Conservation (phyloP, 1,284 basidiomycete genomes). For the Fomitopsis pinicola region DNA sequence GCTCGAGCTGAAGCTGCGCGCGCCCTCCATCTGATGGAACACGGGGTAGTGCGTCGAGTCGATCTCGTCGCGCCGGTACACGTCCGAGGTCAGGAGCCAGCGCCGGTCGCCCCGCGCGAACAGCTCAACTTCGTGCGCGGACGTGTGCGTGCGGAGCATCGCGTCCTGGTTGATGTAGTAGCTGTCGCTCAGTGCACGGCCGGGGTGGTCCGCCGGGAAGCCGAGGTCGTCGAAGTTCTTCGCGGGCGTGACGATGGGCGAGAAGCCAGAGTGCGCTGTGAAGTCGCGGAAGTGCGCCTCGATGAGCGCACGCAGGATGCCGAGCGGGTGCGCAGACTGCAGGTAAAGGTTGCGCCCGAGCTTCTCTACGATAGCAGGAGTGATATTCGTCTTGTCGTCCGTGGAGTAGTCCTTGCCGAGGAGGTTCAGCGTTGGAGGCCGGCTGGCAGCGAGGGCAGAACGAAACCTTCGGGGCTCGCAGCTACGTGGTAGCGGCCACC, state of each 20-base stretch:
- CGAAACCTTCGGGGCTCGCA: conserved; percentile 12
- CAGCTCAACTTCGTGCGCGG: conserved; percentile 94
- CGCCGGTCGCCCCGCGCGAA: conserved; percentile 74
- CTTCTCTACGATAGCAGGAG: conserved; percentile 81
- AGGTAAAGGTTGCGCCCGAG: conserved; percentile 69
- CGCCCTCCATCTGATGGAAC: conserved; percentile 99
- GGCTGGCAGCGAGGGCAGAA: conserved; percentile 9
- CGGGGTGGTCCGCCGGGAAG: conserved; percentile 92
- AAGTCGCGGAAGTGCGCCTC: conserved; percentile 80
- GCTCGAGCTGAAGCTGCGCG: conserved; percentile 68
- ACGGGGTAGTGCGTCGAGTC: conserved; percentile 96
- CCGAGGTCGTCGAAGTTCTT: conserved; percentile 98
- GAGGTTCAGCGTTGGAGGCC: conserved; percentile 24
- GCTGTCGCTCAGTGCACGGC: conserved; percentile 84
- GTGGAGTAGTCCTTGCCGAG: conserved; percentile 59
- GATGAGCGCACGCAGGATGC: conserved; percentile 81
- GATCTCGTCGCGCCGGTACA: conserved; percentile 98
- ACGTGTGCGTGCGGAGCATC: conserved; percentile 97
- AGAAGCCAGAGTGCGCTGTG: conserved; percentile 65
- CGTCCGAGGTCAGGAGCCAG: conserved; percentile 97
- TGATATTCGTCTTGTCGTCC: conserved; percentile 84
- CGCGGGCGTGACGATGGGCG: conserved; percentile 85
- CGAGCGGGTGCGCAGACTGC: conserved; percentile 79
- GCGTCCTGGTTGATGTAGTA: conserved; percentile 92
- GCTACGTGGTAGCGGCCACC: not conserved